Conservation (phyloP, 2,329 filamentous ascomycete genomes). For the Claviceps purpurea region DNA sequence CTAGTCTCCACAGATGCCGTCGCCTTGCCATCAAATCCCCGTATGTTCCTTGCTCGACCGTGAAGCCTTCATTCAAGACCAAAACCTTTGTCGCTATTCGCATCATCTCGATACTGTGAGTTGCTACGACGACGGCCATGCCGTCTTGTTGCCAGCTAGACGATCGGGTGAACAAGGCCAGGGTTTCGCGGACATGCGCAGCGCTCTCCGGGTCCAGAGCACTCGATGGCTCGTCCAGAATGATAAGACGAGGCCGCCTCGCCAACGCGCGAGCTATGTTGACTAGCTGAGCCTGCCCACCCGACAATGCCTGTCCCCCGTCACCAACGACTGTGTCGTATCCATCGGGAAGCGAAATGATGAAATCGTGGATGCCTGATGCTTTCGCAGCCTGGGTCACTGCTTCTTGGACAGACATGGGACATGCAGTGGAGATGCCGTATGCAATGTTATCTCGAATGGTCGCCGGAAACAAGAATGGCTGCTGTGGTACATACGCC, state of each 20-base stretch:
- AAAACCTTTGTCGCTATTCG: conserved; percentile 58
- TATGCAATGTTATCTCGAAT: conserved; percentile 76
- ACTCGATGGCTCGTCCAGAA: conserved; percentile 80
- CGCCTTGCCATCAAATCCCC: conserved; percentile 36
- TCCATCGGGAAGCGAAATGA: conserved; percentile 48
- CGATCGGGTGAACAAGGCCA: conserved; percentile 36
- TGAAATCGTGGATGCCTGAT: conserved; percentile 64
- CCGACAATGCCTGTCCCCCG: conserved; percentile 59
- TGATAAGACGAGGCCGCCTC: conserved; percentile 54
- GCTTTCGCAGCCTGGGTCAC: conserved; percentile 39
- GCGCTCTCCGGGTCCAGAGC: conserved; percentile 62
- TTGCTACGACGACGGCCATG: conserved; percentile 67
- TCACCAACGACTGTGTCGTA: conserved; percentile 60
- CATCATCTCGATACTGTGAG: conserved; percentile 82
- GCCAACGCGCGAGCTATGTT: conserved; percentile 70
- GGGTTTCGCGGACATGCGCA: conserved; percentile 46
- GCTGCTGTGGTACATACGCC: conserved; percentile 55
- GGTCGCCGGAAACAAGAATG: conserved; percentile 64
- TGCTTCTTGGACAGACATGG: conserved; percentile 29
- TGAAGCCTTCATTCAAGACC: conserved; percentile 53
- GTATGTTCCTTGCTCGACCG: conserved; percentile 57
- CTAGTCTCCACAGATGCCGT: conserved; percentile 34
- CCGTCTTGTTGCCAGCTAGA: conserved; percentile 12
- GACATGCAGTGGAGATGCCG: conserved; percentile 46
- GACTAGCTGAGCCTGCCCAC: conserved; percentile 72